A percentile compares a stretch with the other conserved stretches of the same genome.
These are phyloP conservation scores for Plasmopara muralis DNA, from an alignment of 352 stramenopile genomes.

Conservation along the genomic window DNA sequence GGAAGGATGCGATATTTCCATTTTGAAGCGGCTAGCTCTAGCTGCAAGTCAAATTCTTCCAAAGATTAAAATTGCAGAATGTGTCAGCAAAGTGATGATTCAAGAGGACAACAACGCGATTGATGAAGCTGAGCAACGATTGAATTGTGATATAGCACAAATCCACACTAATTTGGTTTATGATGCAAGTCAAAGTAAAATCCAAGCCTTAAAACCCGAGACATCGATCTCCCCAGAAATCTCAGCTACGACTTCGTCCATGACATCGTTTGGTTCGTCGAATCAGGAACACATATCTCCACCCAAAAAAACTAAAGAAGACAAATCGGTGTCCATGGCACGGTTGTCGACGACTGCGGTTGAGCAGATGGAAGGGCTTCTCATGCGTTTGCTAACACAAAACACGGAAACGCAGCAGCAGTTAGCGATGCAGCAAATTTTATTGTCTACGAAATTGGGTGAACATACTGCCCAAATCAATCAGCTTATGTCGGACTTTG, in stretches of 20 bases:
- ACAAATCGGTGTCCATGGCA: constrained; percentile 17
- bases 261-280: constrained; percentile 26
- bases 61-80: not conserved
- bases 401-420: constrained; percentile 82
- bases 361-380: constrained; percentile 60
- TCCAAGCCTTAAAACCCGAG: constrained; percentile 17
- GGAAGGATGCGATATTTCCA: constrained; percentile 58
- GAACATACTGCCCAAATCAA: constrained; percentile 69
- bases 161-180: constrained; percentile 2
- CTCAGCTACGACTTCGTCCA: constrained; percentile 26
- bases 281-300: constrained; percentile 4
- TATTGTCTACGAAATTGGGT: constrained; percentile 51
- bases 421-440: constrained; percentile 68
- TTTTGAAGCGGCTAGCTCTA: constrained; percentile 58
- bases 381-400: constrained; percentile 76
- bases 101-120: constrained; percentile 3
- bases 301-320: constrained; percentile 6
- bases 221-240: constrained; percentile 16
- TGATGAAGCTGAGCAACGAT: constrained; percentile 9
- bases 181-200: constrained; percentile 7
- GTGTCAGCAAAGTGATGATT: constrained; percentile 4
- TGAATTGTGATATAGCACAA: constrained; percentile 5
- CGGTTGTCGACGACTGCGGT: constrained; percentile 10
- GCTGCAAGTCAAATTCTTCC: constrained; percentile 55
- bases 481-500: constrained; percentile 67